Evolutionary conservation across 495 filamentous ascomycete genomes (phyloP), one percentile per base, ranked within the genome.

Genomic region (Choiromyces venosus): DNA sequence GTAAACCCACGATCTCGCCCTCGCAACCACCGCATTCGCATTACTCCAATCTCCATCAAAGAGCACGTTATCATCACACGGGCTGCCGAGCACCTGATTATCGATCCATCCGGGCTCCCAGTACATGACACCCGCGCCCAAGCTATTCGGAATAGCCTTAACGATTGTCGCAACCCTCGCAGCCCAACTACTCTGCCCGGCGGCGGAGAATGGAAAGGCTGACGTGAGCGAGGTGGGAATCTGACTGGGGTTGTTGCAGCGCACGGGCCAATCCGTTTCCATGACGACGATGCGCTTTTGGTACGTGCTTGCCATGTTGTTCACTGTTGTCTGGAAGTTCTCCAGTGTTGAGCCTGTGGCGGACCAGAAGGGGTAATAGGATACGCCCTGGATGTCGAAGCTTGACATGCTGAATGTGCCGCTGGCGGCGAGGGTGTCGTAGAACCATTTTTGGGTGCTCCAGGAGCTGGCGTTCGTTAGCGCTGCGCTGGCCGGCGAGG

Each of bases 41-140:
- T 72, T 72, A 16, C 73, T 77, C 73, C 75, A 75, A 52, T 77
- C 69, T 10, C 69, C 73, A 67, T 73, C 70, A 73, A 87, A 82
- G 81, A 87, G 74, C 70, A 86, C 69, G 76, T 84, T 85, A 81
- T 87, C 83, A 37, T 79, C 73, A 76, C 86, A 88, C 37, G 85
- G 85, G 46, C 85, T 85, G 35, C 90, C 90, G 71, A 91, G 81
- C 18, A 81, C 85, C 18, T 85, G 86, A 80, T 91, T 91, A 65
- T 87, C 82, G 65, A 91, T 83, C 89, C 89, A 92, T 10, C 86
- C 89, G 5, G 89, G 90, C 79, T 91, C 89, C 89, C 90, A 91
- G 70, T 91, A 92, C 77, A 90, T 90, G 64, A 91, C 73, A 0
- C 89, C 89, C 2, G 75, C 76, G 16, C 87, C 87, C 70, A 83